A percentile compares a stretch with the other conserved stretches of the same genome.
Conservation (phyloP, 345 rosid species). For the Linum lewisii region DNA sequence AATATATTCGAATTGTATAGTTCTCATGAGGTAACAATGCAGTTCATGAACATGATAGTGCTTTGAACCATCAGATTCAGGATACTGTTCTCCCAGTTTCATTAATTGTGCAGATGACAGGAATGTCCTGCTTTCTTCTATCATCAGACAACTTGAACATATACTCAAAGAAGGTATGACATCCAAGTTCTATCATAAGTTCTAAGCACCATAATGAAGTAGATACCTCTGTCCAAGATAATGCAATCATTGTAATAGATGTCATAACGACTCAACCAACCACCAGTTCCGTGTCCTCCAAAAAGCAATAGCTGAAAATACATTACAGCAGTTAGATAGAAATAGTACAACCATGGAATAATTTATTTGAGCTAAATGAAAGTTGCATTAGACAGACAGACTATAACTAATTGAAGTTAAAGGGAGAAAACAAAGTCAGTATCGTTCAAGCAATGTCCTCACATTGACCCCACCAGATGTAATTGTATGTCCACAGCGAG, state of each 20-base stretch:
- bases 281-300: constrained; percentile 99
- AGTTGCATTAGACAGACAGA: background rate
- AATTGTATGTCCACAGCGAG: constrained; percentile 89
- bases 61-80: no score
- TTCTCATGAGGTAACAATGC: background rate
- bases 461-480: constrained; percentile 93
- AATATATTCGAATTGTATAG: background rate
- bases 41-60: no score
- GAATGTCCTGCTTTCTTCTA: background rate
- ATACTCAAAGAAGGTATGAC: background rate
- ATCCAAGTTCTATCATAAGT: background rate
- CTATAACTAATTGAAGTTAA: no score
- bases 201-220: constrained; percentile 4
- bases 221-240: constrained; percentile 79
- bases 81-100: no score
- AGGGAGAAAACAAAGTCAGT: background rate
- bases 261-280: constrained; percentile 97
- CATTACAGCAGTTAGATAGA: constrained; percentile 5
- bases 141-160: background rate
- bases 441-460: constrained; percentile 25
- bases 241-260: constrained; percentile 82
- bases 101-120: background rate
- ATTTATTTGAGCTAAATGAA: background rate
- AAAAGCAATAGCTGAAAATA: constrained; percentile 73
- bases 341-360: background rate